Base-by-base conservation (phyloP, 306 rosid species). In the Echinosophora koreensis region DNA sequence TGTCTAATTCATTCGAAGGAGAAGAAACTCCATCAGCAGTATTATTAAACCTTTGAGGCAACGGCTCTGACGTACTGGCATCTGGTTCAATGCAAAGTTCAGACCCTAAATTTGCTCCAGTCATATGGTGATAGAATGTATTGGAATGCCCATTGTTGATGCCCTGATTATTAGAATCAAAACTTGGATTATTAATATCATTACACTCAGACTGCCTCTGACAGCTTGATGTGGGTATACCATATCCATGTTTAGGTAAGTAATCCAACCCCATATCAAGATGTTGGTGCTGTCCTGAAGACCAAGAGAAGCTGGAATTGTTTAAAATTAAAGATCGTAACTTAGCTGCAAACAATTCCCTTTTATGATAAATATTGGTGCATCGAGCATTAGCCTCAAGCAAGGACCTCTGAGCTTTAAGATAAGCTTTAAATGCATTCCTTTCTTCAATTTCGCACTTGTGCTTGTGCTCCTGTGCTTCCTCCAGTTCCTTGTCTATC, bases 371-470 rank as follows among this genome's bases (percentile, higher is more conserved):
- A 73, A 92, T 91, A 84, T 86, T 83, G 75, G 85, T 66, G 67
- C 98, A 94, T 77, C 82, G 90, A 74, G 86, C 92, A 84, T 90
- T 94, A 18, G 97, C 97, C 88, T 90, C 92, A 50, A 88, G 78
- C 86, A 90, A 86, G 71, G 86, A 88, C 86, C 97, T 88, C 73
- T 92, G 98, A 50, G 97, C 92, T 80, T 88, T 92, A 74, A 87
- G 92, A 86, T 92, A 92, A 89, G 74, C 88, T 90, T 82, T 90
- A 79, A 90, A 86, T 77, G 97, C 95, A 83, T 88, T 89, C 87
- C 96, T 89, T 87, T 92, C 98, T 82, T 89, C 95, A 78, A 90
- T 83, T 90, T 94, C 98, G 80, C 97, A 94, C 71, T 47, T 86
- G 72, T 76, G 93, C 80, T 97, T 84, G 76, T 69, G 87, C 69